phyloP scores from a whole-genome alignment of 768 basidiomycete species.

The Podaxis sp. region DNA sequence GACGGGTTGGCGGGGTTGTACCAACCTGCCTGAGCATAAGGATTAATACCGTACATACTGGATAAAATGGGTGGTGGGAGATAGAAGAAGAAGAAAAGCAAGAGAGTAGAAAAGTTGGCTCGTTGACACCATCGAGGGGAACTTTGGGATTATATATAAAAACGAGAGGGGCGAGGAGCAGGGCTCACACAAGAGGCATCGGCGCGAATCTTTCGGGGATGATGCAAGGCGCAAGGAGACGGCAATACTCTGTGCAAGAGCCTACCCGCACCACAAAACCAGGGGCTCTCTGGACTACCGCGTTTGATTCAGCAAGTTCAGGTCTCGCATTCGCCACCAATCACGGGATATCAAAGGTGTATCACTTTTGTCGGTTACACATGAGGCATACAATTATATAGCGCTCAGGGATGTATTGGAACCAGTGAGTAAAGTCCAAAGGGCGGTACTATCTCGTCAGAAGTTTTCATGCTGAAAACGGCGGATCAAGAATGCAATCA shows the following conservation, averaged over 20 bases:
- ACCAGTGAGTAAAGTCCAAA: too few species aligned
- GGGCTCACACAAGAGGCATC: too few species aligned
- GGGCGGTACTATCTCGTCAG: not conserved
- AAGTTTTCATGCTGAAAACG: not conserved
- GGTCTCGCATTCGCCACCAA: not conserved
- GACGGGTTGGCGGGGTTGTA: conserved; percentile 29
- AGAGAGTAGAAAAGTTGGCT: not conserved
- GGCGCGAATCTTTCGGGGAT: too few species aligned
- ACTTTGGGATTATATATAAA: not conserved
- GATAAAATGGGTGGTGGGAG: not conserved
- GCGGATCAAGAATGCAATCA: not conserved
- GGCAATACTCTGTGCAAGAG: not conserved
- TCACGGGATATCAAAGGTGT: not conserved
- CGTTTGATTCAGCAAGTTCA: not conserved
- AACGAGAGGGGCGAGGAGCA: not conserved
- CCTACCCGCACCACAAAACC: not conserved
- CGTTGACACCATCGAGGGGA: not conserved
- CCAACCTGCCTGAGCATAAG: conserved; percentile 33
- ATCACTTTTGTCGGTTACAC: not conserved
- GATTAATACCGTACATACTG: conserved; percentile 27
- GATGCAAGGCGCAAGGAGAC: too few species aligned
- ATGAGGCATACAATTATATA: not conserved
- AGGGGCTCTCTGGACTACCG: not conserved
- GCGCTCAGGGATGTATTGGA: not conserved
- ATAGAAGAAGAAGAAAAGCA: not conserved